These are phyloP conservation scores for Colletotrichum sp. DNA, from an alignment of 2,329 filamentous ascomycete genomes.

Conservation along the genomic window DNA sequence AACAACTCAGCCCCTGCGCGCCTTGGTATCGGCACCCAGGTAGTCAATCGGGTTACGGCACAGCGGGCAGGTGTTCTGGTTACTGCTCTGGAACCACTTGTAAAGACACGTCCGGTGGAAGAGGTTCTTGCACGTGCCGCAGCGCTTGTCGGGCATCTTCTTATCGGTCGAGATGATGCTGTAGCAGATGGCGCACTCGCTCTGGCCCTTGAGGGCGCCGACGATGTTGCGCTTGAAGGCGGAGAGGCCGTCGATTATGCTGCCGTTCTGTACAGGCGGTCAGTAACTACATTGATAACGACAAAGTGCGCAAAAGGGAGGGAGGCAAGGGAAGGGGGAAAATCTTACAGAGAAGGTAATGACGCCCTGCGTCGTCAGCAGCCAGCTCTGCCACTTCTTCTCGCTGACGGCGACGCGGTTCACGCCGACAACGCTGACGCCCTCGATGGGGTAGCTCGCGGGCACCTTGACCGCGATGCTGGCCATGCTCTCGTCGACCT, in stretches of 20 bases:
- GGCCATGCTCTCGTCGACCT: slow-evolving; percentile 85
- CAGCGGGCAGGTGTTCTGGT: slow-evolving; percentile 87
- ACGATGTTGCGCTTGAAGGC: slow-evolving; percentile 88
- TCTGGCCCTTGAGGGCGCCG: slow-evolving; percentile 88
- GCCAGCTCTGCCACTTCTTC: slow-evolving; percentile 91
- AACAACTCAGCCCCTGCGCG: neutral
- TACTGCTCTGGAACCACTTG: slow-evolving; percentile 96
- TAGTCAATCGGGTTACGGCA: slow-evolving; percentile 87
- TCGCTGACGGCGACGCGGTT: slow-evolving; percentile 88
- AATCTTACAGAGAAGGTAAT: slow-evolving; percentile 80
- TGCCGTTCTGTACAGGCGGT: slow-evolving; percentile 64
- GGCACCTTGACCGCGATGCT: slow-evolving; percentile 84
- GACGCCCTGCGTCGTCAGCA: slow-evolving; percentile 85
- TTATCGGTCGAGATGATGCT: slow-evolving; percentile 89
- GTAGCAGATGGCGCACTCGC: slow-evolving; percentile 97
- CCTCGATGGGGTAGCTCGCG: slow-evolving; percentile 79
- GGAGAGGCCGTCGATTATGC: slow-evolving; percentile 82
- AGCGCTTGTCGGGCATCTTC: slow-evolving; percentile 89
- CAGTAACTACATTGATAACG: neutral
- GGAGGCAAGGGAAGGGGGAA: no score
- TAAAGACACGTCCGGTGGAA: slow-evolving; percentile 92
- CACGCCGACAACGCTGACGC: slow-evolving; percentile 75
- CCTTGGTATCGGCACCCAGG: slow-evolving; percentile 41
- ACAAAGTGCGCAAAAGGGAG: neutral
- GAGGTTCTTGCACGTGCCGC: slow-evolving; percentile 88